Evolutionary conservation across 1,284 basidiomycete species (phyloP).

Genomic region (Pulchroboletus neoregius): DNA sequence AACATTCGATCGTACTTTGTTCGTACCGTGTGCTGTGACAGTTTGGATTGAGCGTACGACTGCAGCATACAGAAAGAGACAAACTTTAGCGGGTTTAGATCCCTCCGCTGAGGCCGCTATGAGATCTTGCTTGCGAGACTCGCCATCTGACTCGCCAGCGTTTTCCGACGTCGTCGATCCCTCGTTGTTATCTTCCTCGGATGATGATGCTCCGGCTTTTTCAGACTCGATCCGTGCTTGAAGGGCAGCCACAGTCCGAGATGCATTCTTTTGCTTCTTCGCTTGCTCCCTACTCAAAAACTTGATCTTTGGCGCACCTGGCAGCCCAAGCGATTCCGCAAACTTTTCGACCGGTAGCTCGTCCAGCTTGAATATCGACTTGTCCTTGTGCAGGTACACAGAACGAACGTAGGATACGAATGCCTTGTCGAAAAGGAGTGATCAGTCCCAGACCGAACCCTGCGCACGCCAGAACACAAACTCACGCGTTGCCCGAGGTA

Average conservation of each 20-base stretch:
- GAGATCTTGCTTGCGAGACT: slow-evolving; percentile 1
- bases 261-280: slow-evolving; percentile 73
- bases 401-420: slow-evolving; percentile 97
- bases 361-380: slow-evolving; percentile 84
- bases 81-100: slow-evolving; percentile 34
- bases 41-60: not conserved
- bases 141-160: slow-evolving; percentile 21
- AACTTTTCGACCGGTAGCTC: slow-evolving; percentile 82
- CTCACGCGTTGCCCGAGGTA: slow-evolving; percentile 90
- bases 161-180: slow-evolving; percentile 25
- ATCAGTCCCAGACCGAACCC: slow-evolving; percentile 8
- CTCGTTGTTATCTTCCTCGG: slow-evolving; percentile 34
- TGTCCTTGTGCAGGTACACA: slow-evolving; percentile 91
- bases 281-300: slow-evolving; percentile 74
- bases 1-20: slow-evolving; percentile 99
- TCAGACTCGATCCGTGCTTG: slow-evolving; percentile 37
- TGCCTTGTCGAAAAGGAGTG: slow-evolving; percentile 50
- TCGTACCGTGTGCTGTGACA: slow-evolving; percentile 48
- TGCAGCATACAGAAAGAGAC: slow-evolving; percentile 2
- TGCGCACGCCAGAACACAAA: slow-evolving; percentile 14
- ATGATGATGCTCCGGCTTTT: slow-evolving; percentile 21
- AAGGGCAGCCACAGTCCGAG: slow-evolving; percentile 40
- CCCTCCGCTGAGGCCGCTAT: not conserved
- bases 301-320: slow-evolving; percentile 95
- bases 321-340: slow-evolving; percentile 87